A percentile compares a stretch with the other conserved stretches of the same genome.
phyloP scores from a whole-genome alignment of 208 protist genomes.

The Acanthamoeba lugdunensis region DNA sequence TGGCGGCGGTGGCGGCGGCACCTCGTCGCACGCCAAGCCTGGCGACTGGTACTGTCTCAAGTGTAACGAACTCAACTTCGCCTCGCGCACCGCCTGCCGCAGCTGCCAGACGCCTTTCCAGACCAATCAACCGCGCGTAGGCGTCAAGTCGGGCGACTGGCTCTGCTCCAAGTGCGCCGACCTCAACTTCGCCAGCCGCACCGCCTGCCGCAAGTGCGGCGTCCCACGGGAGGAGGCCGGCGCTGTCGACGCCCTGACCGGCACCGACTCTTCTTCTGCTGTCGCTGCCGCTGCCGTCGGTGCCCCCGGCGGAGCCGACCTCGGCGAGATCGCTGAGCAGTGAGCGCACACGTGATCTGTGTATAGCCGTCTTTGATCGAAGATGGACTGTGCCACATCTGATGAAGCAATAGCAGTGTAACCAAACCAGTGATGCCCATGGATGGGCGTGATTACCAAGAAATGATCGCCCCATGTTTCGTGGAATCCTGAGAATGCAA shows the following conservation, averaged over 20 bases:
- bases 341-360: not conserved
- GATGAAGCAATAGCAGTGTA: too few species aligned
- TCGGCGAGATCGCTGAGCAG: conserved; percentile 42
- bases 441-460: too few species aligned
- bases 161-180: conserved; percentile 38
- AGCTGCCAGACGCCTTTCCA: conserved; percentile 56
- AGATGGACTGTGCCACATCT: not conserved
- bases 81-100: conserved; percentile 25
- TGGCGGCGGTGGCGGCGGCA: not conserved
- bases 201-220: conserved; percentile 71
- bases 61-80: conserved; percentile 72
- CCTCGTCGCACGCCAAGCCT: conserved; percentile 7
- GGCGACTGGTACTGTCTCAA: conserved; percentile 61
- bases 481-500: too few species aligned
- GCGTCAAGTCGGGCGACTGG: conserved; percentile 64
- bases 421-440: too few species aligned
- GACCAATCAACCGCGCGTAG: not conserved
- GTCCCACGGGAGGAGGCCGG: not conserved
- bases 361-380: too few species aligned
- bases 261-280: not conserved
- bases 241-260: not conserved
- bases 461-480: too few species aligned
- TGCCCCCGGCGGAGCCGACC: not conserved
- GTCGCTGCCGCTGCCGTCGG: not conserved
- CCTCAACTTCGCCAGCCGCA: conserved; percentile 65